phyloP scores from a whole-genome alignment of 495 filamentous ascomycete species.

The Daldinia loculata region DNA sequence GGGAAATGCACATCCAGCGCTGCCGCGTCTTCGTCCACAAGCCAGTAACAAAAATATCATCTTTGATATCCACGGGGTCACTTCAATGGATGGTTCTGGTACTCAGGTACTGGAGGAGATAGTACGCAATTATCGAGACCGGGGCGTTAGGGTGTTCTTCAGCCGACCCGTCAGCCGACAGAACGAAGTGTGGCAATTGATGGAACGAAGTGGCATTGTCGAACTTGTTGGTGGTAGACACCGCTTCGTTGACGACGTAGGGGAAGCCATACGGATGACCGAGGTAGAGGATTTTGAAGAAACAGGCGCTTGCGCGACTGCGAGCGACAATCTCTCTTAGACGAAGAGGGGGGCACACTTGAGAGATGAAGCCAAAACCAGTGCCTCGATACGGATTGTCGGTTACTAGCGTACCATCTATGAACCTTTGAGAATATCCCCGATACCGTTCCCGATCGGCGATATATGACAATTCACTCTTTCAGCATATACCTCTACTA shows the following conservation, averaged over 20 bases:
- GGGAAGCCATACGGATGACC: conserved; percentile 81
- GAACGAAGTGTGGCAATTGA: conserved; percentile 72
- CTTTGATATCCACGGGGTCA: conserved; percentile 96
- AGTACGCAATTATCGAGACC: conserved; percentile 74
- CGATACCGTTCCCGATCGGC: not conserved
- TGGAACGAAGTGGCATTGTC: conserved; percentile 83
- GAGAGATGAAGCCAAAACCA: not conserved
- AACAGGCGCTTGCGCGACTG: conserved; percentile 35
- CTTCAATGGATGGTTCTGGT: conserved; percentile 88
- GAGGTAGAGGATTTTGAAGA: conserved; percentile 66
- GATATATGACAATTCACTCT: not conserved
- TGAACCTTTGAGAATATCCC: not conserved
- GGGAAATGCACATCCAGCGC: conserved; percentile 80
- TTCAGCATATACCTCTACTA: not conserved
- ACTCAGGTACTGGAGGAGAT: conserved; percentile 93
- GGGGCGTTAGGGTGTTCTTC: conserved; percentile 87
- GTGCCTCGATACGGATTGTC: not conserved
- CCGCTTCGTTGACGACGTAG: conserved; percentile 84
- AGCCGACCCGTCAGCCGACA: conserved; percentile 72
- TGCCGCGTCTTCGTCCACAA: conserved; percentile 75
- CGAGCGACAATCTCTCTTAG: conserved; percentile 32
- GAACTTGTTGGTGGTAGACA: conserved; percentile 75
- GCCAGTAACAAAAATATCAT: conserved; percentile 89
- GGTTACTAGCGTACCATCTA: not conserved
- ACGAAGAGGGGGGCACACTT: not conserved